Evolutionary conservation across 495 filamentous ascomycete genomes (phyloP), one percentile per base, ranked within the genome.

Genomic region (Amniculicola lignicola): DNA sequence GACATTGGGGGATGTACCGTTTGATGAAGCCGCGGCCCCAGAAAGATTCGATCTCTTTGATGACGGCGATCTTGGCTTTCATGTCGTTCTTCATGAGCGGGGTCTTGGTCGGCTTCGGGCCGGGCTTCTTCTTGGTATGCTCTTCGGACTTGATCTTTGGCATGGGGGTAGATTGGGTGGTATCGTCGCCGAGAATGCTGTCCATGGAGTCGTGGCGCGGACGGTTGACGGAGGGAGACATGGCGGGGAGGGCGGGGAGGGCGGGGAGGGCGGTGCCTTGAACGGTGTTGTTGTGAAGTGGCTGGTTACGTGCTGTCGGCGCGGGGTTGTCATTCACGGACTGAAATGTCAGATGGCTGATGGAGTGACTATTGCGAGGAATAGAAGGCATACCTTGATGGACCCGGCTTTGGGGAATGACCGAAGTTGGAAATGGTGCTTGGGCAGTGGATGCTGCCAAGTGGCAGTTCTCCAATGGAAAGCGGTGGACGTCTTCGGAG

Each of bases 111-210:
- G 48, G 56, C 48, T 53, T 52, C 1, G 56, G 56, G 12, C 56
- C 56, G 9, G 56, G 56, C 41, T 59, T 59, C 56, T 59, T 59
- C n/a, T n/a, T n/a, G n/a, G n/a, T n/a, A n/a, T n/a, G n/a, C n/a
- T n/a, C n/a, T n/a, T 37, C 23, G 46, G 16, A 28, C 9, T 25
- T 49, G n/a, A n/a, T 49, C 25, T 10, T 41, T 41, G 38, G 9
- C 18, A 16, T 41, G 6, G 38, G 38, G 16, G 38, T 10, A 18
- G 38, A 16, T 6, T 10, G 38, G 6, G 6, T 16, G 38, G 38
- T 10, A 9, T 41, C 9, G 36, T n/a, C n/a, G 4, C 36, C 36
- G n/a, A 39, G 36, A 39, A 39, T 39, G 36, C n/a, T 39, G 36
- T 39, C 36, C 19, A 15, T 12, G 19, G 36, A 39, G 36, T 18